Evolutionary conservation across 805 yeast species (phyloP), one percentile per base, ranked within the genome.

Genomic region (Saccharomyces kudriavzevii): DNA sequence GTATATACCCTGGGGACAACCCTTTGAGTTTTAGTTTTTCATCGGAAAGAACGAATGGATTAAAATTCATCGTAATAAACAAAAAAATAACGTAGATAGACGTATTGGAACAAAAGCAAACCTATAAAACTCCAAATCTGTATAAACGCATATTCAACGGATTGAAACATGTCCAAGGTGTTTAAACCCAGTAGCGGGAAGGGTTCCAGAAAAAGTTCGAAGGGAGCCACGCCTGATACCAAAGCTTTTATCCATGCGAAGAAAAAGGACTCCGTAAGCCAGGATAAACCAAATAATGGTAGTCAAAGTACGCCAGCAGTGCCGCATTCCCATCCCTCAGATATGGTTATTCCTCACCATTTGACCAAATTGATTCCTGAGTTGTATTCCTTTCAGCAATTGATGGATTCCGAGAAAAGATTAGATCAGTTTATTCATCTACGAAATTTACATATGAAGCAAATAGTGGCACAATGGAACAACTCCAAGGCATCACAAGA

Each of bases 351-450:
- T 48, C 79, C 84, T 2, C 70, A 70, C 10, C 69, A 75, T 43
- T 65, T 82, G 27, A 74, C 72, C 53, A 65, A 69, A 5, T 61
- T 77, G 22, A 68, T 87, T 6, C 89, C 92, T 5, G 88, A 89
- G 62, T 83, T 89, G n/a, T 81, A 78, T 20, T 73, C 83, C 54
- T 88, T 87, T 69, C 80, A 85, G 62, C 77, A 82, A 52, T 74
- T 92, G 48, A 78, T 80, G 58, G 89, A 86, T 8, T 89, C 91
- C n/a, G 99, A 94, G 68, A 79, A 82, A 56, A 78, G 82, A 57
- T 71, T 92, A 48, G 98, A 94, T 68, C 43, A 35, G 80, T 92
- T 53, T 77, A 87, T 58, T 82, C 89, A 40, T 83, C 91, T 47
- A 81, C 96, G 55, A 92, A 92, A 35, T 17, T 17, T 35, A 17